These are phyloP conservation scores for Stylonectria norvegica DNA, from an alignment of 2,329 filamentous ascomycete genomes.

Conservation along the genomic window DNA sequence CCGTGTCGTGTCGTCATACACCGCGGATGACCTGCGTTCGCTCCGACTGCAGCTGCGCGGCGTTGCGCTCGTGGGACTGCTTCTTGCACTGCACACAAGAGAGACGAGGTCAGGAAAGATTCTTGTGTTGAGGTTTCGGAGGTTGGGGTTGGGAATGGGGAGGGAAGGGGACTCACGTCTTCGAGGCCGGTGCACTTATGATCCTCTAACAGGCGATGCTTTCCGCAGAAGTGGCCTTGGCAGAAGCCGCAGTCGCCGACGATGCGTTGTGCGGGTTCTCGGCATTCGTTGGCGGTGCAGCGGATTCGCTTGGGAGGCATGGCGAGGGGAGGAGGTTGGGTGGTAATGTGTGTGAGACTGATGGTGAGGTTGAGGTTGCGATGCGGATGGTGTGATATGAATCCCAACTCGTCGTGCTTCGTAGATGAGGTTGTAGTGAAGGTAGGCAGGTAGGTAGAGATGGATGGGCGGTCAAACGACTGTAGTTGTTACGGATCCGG, in stretches of 20 bases:
- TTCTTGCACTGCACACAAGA: conserved; percentile 71
- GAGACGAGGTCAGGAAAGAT: background rate
- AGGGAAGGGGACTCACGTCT: conserved; percentile 60
- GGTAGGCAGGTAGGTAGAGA: too few relatives aligned
- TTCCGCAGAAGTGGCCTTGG: conserved; percentile 88
- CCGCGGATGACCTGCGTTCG: conserved; percentile 92
- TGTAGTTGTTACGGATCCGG: too few relatives aligned
- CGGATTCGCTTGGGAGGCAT: conserved; percentile 75
- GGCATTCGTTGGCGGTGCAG: conserved; percentile 88
- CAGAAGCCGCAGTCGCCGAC: conserved; percentile 97
- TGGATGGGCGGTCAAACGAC: too few relatives aligned
- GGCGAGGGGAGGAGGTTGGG: conserved; percentile 20
- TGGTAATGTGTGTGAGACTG: conserved; percentile 16
- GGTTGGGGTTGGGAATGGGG: too few relatives aligned
- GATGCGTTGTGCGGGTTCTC: conserved; percentile 82
- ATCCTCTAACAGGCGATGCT: conserved; percentile 88
- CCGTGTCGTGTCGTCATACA: conserved; percentile 51
- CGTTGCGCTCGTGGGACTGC: conserved; percentile 91
- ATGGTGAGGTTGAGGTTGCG: background rate
- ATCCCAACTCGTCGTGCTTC: too few relatives aligned
- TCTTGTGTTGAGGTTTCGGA: too few relatives aligned
- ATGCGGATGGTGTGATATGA: conserved; percentile 1
- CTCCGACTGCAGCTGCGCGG: conserved; percentile 86
- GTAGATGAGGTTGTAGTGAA: too few relatives aligned
- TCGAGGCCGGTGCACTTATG: conserved; percentile 92